A percentile compares a stretch with the other conserved stretches of the same genome.
phyloP scores from a whole-genome alignment of 108 stramenopile species.

The Fistulifera pelliculosa region DNA sequence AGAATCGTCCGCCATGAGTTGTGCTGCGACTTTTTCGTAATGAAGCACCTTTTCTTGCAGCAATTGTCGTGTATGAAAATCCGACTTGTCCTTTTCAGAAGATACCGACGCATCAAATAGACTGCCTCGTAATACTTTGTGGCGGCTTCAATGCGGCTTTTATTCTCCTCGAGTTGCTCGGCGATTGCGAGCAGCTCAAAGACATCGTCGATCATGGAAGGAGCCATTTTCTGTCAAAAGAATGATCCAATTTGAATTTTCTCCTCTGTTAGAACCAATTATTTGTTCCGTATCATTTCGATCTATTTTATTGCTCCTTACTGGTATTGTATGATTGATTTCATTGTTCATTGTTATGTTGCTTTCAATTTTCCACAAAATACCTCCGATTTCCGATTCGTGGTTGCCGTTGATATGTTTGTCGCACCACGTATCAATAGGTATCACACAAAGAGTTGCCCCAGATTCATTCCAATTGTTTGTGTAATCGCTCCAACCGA shows the following conservation, averaged over 20 bases:
- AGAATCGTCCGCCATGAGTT: slow-evolving; percentile 23
- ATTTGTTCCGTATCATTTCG: no score
- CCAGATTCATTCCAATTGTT: no score
- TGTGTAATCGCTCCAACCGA: no score
- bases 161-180: slow-evolving; percentile 26
- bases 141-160: slow-evolving; percentile 30
- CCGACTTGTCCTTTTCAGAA: slow-evolving; percentile 11
- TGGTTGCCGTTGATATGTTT: no score
- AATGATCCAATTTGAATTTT: no score
- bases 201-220: slow-evolving; percentile 32
- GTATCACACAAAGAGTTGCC: no score
- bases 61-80: slow-evolving; percentile 11
- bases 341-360: not conserved
- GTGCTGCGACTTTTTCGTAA: slow-evolving; percentile 33
- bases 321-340: not conserved
- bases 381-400: no score
- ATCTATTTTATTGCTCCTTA: no score
- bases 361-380: no score
- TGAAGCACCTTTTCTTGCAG: slow-evolving; percentile 37
- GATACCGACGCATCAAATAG: slow-evolving; percentile 41
- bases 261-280: no score
- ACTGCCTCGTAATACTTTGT: slow-evolving; percentile 54
- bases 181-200: slow-evolving; percentile 47
- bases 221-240: not conserved
- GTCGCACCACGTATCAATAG: no score